Evolutionary conservation across 352 stramenopile species (phyloP).

Genomic region (Phytophthora ohioensis): DNA sequence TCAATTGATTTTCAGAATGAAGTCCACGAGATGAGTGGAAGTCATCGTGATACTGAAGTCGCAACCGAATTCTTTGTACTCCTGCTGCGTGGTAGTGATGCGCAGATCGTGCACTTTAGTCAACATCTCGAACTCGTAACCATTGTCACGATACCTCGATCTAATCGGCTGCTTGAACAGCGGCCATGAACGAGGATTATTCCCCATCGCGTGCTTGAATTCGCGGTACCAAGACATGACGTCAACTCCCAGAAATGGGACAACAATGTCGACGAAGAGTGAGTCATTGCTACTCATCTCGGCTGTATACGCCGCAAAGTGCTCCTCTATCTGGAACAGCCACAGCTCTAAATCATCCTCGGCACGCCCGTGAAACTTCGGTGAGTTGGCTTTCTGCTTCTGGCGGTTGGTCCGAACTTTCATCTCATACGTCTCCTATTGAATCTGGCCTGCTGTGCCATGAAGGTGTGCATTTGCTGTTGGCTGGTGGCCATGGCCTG

Average conservation of each 20-base stretch:
- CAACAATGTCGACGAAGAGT: slow-evolving; percentile 10
- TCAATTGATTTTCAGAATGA: slow-evolving; percentile 5
- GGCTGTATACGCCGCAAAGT: background rate
- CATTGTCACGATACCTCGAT: background rate
- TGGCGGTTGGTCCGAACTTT: slow-evolving; percentile 1
- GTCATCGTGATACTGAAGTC: slow-evolving; percentile 7
- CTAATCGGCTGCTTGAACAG: slow-evolving; percentile 11
- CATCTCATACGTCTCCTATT: slow-evolving; percentile 23
- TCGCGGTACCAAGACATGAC: slow-evolving; percentile 17
- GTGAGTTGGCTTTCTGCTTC: slow-evolving; percentile 12
- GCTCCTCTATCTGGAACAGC: slow-evolving; percentile 17
- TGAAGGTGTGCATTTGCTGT: slow-evolving; percentile 10
- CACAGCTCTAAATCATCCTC: slow-evolving; percentile 22
- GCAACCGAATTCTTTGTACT: slow-evolving; percentile 23
- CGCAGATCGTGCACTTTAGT: background rate
- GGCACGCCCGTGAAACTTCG: slow-evolving; percentile 3
- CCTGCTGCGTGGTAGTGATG: background rate
- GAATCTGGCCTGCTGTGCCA: slow-evolving; percentile 12
- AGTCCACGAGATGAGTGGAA: slow-evolving; percentile 6
- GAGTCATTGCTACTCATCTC: slow-evolving; percentile 7
- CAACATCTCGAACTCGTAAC: slow-evolving; percentile 21
- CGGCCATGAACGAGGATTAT: background rate
- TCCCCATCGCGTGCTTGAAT: slow-evolving; percentile 6
- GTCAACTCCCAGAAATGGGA: slow-evolving; percentile 1
- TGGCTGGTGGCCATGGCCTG: slow-evolving; percentile 10